Conservation (phyloP, 208 protist species). For the Strigomonas culicis region DNA sequence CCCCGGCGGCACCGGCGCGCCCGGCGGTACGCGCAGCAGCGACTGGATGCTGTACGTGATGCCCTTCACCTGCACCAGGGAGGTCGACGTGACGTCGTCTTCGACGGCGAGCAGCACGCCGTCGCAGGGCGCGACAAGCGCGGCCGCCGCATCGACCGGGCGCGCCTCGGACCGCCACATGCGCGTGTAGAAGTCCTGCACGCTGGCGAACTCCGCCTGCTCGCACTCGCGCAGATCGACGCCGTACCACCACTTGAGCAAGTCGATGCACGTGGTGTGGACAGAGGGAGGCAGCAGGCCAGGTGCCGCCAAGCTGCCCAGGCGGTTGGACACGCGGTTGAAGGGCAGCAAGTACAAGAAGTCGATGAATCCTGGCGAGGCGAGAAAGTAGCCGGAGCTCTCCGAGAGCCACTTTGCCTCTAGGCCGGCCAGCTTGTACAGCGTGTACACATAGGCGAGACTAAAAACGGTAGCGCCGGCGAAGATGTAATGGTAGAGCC, state of each 20-base stretch:
- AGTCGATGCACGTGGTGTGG: constrained; percentile 42
- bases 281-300: constrained; percentile 30
- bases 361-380: constrained; percentile 56
- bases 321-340: constrained; percentile 49
- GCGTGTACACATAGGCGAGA: constrained; percentile 26
- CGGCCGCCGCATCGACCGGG: constrained; percentile 21
- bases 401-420: constrained; percentile 43
- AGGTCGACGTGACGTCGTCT: constrained; percentile 29
- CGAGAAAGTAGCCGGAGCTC: constrained; percentile 37
- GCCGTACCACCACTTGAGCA: constrained; percentile 46
- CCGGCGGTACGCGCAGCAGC: constrained; percentile 43
- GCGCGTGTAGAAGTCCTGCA: constrained; percentile 83
- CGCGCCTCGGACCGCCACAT: constrained; percentile 45
- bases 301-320: constrained; percentile 42
- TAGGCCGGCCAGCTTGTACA: constrained; percentile 56
- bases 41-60: constrained; percentile 52
- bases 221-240: constrained; percentile 43
- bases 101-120: constrained; percentile 57
- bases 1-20: constrained; percentile 22
- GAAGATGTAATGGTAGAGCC: constrained; percentile 68
- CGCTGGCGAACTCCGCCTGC: constrained; percentile 32
- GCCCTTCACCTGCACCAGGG: constrained; percentile 82
- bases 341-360: constrained; percentile 62
- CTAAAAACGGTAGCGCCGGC: constrained; percentile 23
- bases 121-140: constrained; percentile 64